Evolutionary conservation across 2,329 filamentous ascomycete genomes (phyloP).

Genomic region (Helotiales sp.): DNA sequence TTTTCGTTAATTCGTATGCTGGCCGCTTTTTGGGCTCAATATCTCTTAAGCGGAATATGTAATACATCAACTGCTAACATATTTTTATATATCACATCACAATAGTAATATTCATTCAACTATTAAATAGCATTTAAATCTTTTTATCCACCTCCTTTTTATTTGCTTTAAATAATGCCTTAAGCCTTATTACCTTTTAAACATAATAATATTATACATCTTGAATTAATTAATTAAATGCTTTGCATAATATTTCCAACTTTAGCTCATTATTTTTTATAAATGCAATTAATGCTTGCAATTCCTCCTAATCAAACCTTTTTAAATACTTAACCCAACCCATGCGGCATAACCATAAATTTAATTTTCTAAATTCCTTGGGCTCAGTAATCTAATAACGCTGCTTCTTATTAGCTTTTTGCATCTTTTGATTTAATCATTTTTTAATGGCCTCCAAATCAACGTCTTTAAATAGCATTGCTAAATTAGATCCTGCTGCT

Average conservation of each 20-base stretch:
- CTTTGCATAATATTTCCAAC: no score
- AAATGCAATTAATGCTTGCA: constrained; percentile 13
- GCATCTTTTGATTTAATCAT: background rate
- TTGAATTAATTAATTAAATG: no score
- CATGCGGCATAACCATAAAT: constrained; percentile 2
- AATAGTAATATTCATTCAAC: constrained; percentile 22
- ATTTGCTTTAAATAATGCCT: constrained; percentile 11
- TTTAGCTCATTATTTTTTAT: no score
- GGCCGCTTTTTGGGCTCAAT: constrained; percentile 7
- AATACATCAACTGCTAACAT: constrained; percentile 21
- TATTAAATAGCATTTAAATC: background rate
- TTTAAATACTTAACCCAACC: background rate
- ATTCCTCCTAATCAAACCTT: constrained; percentile 9
- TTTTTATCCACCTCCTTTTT: background rate
- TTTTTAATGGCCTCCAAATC: background rate
- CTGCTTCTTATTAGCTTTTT: background rate
- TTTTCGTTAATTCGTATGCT: constrained; percentile 13
- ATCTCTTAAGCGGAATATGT: constrained; percentile 17
- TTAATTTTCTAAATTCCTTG: background rate
- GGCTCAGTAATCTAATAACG: background rate
- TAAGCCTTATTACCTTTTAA: constrained; percentile 5
- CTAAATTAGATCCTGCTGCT: background rate
- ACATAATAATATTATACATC: constrained; percentile 19
- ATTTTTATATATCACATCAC: constrained; percentile 11
- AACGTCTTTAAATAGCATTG: background rate